These are phyloP conservation scores for Populus euphratica DNA, from an alignment of 345 rosid genomes.

Conservation along the genomic window DNA sequence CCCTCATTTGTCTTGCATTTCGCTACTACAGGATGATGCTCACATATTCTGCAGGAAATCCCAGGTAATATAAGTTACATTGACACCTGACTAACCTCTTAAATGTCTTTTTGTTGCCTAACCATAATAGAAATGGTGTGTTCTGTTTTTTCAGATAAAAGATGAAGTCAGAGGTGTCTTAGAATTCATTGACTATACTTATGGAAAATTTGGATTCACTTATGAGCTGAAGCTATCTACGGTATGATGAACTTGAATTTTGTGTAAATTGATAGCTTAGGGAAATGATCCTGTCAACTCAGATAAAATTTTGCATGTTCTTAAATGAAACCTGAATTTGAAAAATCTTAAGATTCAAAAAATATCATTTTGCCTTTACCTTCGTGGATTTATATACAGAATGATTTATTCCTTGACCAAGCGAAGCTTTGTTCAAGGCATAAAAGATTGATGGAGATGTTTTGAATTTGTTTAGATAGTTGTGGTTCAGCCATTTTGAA, in stretches of 20 bases:
- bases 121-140: constrained; percentile 2
- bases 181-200: constrained; percentile 72
- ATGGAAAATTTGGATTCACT: constrained; percentile 74
- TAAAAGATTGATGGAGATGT: background rate
- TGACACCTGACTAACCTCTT: background rate
- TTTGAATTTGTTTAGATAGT: background rate
- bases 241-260: constrained; percentile 38
- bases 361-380: background rate
- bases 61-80: constrained; percentile 49
- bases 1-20: background rate
- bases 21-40: constrained; percentile 85
- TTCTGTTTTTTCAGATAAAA: constrained; percentile 55
- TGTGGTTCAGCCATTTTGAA: background rate
- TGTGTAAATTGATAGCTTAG: background rate
- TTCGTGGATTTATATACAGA: background rate
- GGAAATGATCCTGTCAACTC: background rate
- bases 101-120: constrained; percentile 7
- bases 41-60: constrained; percentile 86
- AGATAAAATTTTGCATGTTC: background rate
- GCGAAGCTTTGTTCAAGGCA: background rate
- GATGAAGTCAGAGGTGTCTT: constrained; percentile 77
- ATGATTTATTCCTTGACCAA: background rate
- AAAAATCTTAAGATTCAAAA: background rate
- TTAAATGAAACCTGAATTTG: background rate
- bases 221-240: constrained; percentile 91